Evolutionary conservation across 805 yeast genomes (phyloP).

Genomic region (Kodamaea hsintzibuensis): DNA sequence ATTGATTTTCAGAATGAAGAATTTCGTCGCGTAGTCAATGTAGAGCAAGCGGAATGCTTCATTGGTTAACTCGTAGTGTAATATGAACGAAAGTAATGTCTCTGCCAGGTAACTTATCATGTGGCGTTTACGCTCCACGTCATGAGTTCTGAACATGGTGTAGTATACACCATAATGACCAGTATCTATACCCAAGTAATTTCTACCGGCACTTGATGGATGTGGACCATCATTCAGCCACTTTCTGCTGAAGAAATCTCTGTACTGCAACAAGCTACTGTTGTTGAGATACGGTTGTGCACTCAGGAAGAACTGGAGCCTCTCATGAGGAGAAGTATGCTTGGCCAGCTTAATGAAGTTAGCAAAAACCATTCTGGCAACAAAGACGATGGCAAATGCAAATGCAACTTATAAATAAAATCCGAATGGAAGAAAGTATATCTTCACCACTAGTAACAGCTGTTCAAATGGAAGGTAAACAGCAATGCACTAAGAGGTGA

Average conservation of each 20-base stretch:
- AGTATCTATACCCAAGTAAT: conserved; percentile 27
- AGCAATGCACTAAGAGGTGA: not conserved
- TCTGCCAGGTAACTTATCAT: conserved; percentile 8
- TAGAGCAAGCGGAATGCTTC: not conserved
- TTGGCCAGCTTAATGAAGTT: conserved; percentile 18
- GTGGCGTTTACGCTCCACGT: conserved; percentile 20
- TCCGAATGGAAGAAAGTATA: not conserved
- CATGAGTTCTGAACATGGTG: conserved; percentile 36
- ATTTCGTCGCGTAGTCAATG: conserved; percentile 16
- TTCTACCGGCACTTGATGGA: conserved; percentile 19
- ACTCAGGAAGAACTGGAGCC: conserved; percentile 27
- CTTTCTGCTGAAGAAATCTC: conserved; percentile 11
- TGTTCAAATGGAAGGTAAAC: not conserved
- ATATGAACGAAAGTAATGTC: conserved; percentile 12
- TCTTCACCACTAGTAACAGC: not conserved
- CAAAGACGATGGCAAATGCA: not conserved
- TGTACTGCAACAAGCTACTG: conserved; percentile 10
- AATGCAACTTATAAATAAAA: not conserved
- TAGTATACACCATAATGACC: conserved; percentile 49
- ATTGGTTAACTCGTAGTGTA: conserved; percentile 6
- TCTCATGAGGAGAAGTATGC: conserved; percentile 16
- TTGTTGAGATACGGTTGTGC: conserved; percentile 23
- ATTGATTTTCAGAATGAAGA: conserved; percentile 33
- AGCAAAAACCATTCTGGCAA: conserved; percentile 10
- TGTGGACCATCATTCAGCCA: conserved; percentile 28